Evolutionary conservation across 2,329 filamentous ascomycete genomes (phyloP).

Genomic region (Sporothrix mexicana): DNA sequence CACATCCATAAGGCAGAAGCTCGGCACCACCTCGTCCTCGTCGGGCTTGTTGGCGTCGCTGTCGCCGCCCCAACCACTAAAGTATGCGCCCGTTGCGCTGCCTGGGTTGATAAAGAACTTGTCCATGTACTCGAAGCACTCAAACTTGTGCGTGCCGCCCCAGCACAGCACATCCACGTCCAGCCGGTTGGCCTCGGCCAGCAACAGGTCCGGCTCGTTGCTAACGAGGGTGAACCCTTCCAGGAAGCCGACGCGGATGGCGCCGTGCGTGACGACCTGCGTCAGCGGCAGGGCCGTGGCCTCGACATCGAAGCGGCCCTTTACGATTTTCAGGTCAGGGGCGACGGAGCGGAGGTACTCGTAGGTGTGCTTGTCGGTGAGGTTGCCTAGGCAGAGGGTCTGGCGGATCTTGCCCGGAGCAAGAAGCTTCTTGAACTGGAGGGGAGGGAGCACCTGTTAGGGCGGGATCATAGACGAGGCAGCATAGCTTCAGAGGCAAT

Average conservation of each 20-base stretch:
- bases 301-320: constrained; percentile 70
- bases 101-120: constrained; percentile 76
- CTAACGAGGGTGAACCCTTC: constrained; percentile 73
- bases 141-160: constrained; percentile 71
- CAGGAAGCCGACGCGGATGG: constrained; percentile 69
- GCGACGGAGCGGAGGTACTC: constrained; percentile 78
- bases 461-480: constrained; percentile 26
- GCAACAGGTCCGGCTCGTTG: constrained; percentile 68
- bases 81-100: constrained; percentile 68
- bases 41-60: constrained; percentile 67
- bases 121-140: constrained; percentile 75
- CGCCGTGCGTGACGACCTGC: constrained; percentile 69
- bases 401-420: constrained; percentile 83
- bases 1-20: constrained; percentile 97
- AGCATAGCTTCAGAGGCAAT: constrained; percentile 24
- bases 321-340: constrained; percentile 73
- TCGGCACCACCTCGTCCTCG: constrained; percentile 79
- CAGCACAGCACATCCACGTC: constrained; percentile 73
- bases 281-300: constrained; percentile 68
- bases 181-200: constrained; percentile 70
- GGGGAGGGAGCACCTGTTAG: neutral
- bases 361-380: constrained; percentile 80
- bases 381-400: constrained; percentile 79
- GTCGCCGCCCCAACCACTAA: constrained; percentile 64
- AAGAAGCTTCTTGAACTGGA: constrained; percentile 82